Evolutionary conservation across 2,329 filamentous ascomycete genomes (phyloP).

Genomic region (Pseudocercospora fuligena): DNA sequence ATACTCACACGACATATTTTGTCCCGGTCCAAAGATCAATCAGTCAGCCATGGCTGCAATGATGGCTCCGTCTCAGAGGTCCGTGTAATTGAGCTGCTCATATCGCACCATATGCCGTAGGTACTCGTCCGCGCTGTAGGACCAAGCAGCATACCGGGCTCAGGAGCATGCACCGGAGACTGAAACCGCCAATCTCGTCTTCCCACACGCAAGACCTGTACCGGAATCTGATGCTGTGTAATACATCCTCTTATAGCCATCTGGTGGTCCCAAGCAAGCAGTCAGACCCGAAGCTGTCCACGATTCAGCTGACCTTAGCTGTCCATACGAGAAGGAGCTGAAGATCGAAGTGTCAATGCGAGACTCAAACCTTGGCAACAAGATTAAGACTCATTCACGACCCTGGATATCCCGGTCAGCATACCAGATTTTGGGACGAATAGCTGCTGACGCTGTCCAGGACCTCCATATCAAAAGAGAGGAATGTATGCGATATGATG

Average conservation of each 20-base stretch:
- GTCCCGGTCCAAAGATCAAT: too few relatives aligned
- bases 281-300: not conserved
- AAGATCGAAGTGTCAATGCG: not conserved
- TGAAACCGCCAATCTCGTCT: not conserved
- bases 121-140: too few relatives aligned
- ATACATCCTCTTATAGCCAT: not conserved
- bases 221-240: not conserved
- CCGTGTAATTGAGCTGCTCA: too few relatives aligned
- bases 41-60: too few relatives aligned
- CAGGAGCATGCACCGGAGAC: not conserved
- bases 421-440: not conserved
- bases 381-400: not conserved
- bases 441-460: not conserved
- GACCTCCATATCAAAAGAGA: not conserved
- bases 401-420: not conserved
- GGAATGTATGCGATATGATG: not conserved
- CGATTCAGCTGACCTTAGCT: not conserved
- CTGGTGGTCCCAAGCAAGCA: not conserved
- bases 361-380: slow-evolving; percentile 3
- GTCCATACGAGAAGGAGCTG: not conserved
- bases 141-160: too few relatives aligned
- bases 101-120: too few relatives aligned
- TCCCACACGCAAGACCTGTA: not conserved
- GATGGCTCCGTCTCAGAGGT: too few relatives aligned
- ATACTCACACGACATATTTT: too few relatives aligned